These are phyloP conservation scores for Candida patagonica DNA, from an alignment of 805 yeast species.

Conservation along the genomic window DNA sequence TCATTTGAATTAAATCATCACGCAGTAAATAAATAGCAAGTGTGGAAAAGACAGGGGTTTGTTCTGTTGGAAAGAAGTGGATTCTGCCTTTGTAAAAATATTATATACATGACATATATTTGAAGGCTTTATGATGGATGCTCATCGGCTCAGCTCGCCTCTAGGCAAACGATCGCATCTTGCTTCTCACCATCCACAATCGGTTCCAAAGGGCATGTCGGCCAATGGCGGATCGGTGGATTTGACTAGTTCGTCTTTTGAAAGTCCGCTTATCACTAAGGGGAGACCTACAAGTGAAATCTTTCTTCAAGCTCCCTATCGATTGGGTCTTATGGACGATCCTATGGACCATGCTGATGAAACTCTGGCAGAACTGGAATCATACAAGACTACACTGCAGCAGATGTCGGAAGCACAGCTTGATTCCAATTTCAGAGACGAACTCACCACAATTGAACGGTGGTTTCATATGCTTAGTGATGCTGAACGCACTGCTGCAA, in stretches of 20 bases:
- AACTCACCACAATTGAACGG: conserved; percentile 29
- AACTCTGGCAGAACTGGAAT: conserved; percentile 26
- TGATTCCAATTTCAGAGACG: conserved; percentile 26
- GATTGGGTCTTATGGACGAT: conserved; percentile 7
- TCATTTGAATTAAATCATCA: too few relatives aligned
- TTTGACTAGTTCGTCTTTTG: conserved; percentile 11
- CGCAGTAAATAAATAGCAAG: too few relatives aligned
- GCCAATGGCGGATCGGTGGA: neutral
- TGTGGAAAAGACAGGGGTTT: too few relatives aligned
- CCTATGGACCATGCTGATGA: conserved; percentile 22
- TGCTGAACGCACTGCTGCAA: conserved; percentile 31
- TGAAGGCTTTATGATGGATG: neutral
- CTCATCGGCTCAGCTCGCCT: neutral
- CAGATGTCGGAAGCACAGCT: conserved; percentile 25
- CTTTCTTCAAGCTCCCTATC: conserved; percentile 17
- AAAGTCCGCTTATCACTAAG: conserved; percentile 16
- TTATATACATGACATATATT: too few relatives aligned
- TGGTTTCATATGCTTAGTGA: conserved; percentile 33
- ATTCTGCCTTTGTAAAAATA: too few relatives aligned
- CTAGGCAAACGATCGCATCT: conserved; percentile 1
- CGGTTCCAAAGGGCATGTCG: neutral
- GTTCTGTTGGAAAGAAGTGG: too few relatives aligned
- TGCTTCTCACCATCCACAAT: neutral
- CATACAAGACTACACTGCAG: conserved; percentile 24
- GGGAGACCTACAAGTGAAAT: conserved; percentile 21